phyloP scores from a whole-genome alignment of 2,329 filamentous ascomycete genomes.

The Venturia effusa region DNA sequence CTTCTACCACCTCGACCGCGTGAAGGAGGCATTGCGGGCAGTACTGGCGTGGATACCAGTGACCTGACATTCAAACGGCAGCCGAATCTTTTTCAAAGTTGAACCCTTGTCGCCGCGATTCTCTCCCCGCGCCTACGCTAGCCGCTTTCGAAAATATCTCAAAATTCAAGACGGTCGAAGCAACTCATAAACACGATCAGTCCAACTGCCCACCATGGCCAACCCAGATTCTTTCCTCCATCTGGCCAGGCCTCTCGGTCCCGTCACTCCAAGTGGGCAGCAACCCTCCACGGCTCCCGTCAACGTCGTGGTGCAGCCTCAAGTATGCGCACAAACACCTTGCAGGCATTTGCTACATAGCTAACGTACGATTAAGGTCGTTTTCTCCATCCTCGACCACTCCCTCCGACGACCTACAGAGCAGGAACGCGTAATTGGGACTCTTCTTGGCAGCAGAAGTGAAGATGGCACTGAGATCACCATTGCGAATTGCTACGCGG shows the following conservation, averaged over 20 bases:
- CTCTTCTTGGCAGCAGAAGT: conserved; percentile 80
- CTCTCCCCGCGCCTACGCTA: conserved; percentile 19
- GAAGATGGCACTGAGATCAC: conserved; percentile 97
- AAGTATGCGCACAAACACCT: conserved; percentile 46
- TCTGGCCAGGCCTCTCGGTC: conserved; percentile 82
- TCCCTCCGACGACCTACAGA: conserved; percentile 84
- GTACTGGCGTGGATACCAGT: background rate
- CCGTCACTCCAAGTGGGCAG: conserved; percentile 58
- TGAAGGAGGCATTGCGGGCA: conserved; percentile 20
- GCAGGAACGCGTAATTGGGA: conserved; percentile 93
- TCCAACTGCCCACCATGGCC: conserved; percentile 57
- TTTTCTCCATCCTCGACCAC: conserved; percentile 71
- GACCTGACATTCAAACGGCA: background rate
- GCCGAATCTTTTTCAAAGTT: background rate
- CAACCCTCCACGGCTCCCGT: conserved; percentile 84
- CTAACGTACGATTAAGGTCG: conserved; percentile 33
- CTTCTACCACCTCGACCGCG: conserved; percentile 19
- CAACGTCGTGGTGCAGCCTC: conserved; percentile 87
- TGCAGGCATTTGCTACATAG: background rate
- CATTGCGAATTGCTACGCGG: conserved; percentile 92
- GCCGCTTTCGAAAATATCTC: conserved; percentile 16
- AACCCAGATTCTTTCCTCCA: conserved; percentile 82
- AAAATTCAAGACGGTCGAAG: conserved; percentile 8
- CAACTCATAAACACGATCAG: conserved; percentile 11
- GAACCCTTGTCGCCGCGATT: background rate